These are phyloP conservation scores for Fusarium nelsonii DNA, from an alignment of 2,329 filamentous ascomycete species.

Conservation along the genomic window DNA sequence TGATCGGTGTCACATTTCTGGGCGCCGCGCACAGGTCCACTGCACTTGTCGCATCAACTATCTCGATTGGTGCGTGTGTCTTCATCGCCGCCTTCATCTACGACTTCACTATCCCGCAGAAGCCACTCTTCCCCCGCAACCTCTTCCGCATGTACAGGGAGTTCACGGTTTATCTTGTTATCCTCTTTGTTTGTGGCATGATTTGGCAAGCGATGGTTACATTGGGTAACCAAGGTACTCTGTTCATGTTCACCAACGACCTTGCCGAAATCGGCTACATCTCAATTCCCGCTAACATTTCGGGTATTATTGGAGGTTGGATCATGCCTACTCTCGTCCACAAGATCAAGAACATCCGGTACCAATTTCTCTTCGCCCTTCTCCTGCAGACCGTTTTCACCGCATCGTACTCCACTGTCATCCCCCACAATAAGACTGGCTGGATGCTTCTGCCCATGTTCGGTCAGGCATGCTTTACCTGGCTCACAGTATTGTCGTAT, in stretches of 20 bases:
- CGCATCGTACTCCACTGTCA: conserved; percentile 4
- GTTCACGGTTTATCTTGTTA: conserved; percentile 13
- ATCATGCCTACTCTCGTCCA: conserved; percentile 20
- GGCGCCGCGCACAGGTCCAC: conserved; percentile 8
- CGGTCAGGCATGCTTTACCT: conserved; percentile 14
- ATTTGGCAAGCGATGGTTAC: conserved; percentile 17
- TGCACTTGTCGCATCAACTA: conserved; percentile 3
- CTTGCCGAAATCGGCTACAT: conserved; percentile 10
- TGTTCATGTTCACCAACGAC: conserved; percentile 24
- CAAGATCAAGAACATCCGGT: conserved; percentile 23
- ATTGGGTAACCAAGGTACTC: background rate
- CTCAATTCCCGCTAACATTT: conserved; percentile 1
- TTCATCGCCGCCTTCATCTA: conserved; percentile 17
- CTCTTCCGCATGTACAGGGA: conserved; percentile 17
- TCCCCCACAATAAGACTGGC: conserved; percentile 8
- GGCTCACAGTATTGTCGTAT: conserved; percentile 15
- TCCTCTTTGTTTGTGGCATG: conserved; percentile 18
- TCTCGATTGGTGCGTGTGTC: conserved; percentile 11
- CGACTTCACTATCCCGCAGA: conserved; percentile 12
- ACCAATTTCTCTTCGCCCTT: conserved; percentile 17
- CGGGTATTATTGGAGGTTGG: conserved; percentile 18
- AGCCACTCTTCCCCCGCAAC: conserved; percentile 11
- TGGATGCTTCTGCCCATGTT: conserved; percentile 20
- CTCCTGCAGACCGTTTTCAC: conserved; percentile 14
- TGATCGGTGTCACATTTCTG: conserved; percentile 7